Conservation (phyloP, 2,329 filamentous ascomycete genomes). For the Ophiocordyceps camponoti-saundersi region DNA sequence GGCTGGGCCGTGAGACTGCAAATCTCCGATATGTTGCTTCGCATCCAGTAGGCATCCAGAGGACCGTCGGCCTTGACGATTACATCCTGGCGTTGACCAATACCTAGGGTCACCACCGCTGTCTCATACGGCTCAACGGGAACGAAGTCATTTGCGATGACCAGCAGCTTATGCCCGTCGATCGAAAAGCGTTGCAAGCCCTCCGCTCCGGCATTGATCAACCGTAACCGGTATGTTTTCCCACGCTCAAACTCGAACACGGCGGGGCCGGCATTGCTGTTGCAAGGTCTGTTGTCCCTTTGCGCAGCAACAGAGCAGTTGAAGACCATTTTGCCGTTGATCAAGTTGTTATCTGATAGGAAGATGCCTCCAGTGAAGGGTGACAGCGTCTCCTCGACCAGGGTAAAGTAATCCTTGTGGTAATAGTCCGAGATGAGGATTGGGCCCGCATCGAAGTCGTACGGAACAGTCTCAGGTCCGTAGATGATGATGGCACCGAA, state of each 20-base stretch:
- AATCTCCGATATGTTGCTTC: conserved; percentile 28
- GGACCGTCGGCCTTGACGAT: conserved; percentile 30
- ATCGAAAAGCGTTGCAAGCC: conserved; percentile 38
- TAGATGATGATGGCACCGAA: conserved; percentile 44
- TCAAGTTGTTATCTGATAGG: conserved; percentile 40
- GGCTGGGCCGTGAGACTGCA: conserved; percentile 32
- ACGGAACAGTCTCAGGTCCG: conserved; percentile 28
- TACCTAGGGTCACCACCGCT: conserved; percentile 40
- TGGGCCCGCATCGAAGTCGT: conserved; percentile 47
- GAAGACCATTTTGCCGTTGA: conserved; percentile 45
- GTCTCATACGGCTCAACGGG: conserved; percentile 45
- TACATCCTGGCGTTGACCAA: conserved; percentile 33
- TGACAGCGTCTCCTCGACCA: conserved; percentile 27
- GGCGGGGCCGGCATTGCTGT: conserved; percentile 27
- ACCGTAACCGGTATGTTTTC: conserved; percentile 39
- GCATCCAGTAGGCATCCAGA: conserved; percentile 39
- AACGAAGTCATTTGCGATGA: conserved; percentile 49
- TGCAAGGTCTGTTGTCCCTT: conserved; percentile 25
- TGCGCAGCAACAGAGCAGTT: conserved; percentile 23
- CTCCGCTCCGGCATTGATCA: conserved; percentile 39
- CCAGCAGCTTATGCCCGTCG: conserved; percentile 41
- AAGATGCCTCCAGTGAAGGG: conserved; percentile 16
- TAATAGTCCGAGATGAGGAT: conserved; percentile 43
- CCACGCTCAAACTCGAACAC: conserved; percentile 33
- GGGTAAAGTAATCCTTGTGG: conserved; percentile 29